Conservation (phyloP, 139 green algal genomes). For the Deuterostichococcus epilithicus region DNA sequence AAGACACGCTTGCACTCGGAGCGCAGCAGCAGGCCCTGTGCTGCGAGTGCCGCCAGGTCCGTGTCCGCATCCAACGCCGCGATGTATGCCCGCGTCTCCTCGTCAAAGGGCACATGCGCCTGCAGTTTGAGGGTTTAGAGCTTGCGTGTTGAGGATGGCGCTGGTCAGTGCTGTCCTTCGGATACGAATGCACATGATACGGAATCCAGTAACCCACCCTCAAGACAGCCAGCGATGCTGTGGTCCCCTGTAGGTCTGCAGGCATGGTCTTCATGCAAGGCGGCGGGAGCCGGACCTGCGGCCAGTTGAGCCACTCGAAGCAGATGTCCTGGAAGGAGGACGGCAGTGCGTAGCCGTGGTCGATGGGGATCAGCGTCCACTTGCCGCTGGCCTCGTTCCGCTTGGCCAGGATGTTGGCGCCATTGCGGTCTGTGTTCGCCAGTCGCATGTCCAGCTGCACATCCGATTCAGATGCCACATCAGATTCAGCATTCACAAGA, state of each 20-base stretch:
- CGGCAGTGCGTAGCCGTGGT: constrained; percentile 60
- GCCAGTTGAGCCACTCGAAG: constrained; percentile 59
- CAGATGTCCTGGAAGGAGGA: constrained; percentile 51
- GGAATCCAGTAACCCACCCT: too few species aligned
- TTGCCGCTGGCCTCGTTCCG: constrained; percentile 4
- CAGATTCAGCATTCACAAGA: too few species aligned
- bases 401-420: constrained; percentile 56
- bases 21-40: constrained; percentile 39
- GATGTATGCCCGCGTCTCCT: constrained; percentile 43
- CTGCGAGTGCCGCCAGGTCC: constrained; percentile 40
- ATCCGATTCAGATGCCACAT: constrained; percentile 6
- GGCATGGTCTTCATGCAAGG: too few species aligned
- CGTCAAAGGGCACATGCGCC: constrained; percentile 37
- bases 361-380: constrained; percentile 58
- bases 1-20: constrained; percentile 54
- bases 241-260: too few species aligned
- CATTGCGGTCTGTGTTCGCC: constrained; percentile 67
- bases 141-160: too few species aligned
- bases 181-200: too few species aligned
- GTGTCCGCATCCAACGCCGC: constrained; percentile 36
- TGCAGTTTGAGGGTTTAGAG: too few species aligned
- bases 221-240: too few species aligned
- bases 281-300: not conserved
- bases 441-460: constrained; percentile 59
- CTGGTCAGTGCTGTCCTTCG: too few species aligned